These are phyloP conservation scores for Nymphaea thermarum DNA, from an alignment of 164 flowering plant species.

Conservation along the genomic window DNA sequence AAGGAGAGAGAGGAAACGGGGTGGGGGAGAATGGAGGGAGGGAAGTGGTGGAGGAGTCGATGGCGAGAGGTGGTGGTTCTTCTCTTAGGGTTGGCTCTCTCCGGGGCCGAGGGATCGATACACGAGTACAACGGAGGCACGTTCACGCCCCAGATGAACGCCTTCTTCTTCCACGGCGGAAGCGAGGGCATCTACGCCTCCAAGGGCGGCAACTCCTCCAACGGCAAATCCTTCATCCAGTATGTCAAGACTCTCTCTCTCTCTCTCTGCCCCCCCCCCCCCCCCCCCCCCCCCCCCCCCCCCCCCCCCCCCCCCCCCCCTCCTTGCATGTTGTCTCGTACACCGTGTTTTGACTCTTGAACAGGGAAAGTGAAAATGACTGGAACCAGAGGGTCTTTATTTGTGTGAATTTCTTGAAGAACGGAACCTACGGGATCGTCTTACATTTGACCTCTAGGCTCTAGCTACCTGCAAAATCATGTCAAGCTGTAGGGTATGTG, in stretches of 20 bases:
- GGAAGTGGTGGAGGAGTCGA: background rate
- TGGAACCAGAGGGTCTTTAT: no score
- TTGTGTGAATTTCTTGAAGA: no score
- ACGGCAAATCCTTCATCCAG: constrained; percentile 72
- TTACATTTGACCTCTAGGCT: no score
- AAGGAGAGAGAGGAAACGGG: no score
- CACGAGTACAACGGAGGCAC: constrained; percentile 50
- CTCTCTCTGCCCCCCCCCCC: background rate
- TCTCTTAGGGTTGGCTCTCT: background rate
- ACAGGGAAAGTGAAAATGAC: no score
- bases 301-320: background rate
- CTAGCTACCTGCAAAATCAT: no score
- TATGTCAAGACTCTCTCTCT: constrained; percentile 5
- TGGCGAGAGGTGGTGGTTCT: background rate
- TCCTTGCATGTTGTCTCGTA: background rate
- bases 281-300: background rate
- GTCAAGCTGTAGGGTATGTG: no score
- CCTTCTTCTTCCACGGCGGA: constrained; percentile 84
- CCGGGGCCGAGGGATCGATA: constrained; percentile 23
- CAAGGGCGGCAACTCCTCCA: constrained; percentile 11
- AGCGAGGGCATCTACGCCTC: constrained; percentile 58
- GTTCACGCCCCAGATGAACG: constrained; percentile 38
- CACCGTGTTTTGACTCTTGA: no score
- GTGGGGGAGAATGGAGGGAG: background rate
- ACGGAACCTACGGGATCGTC: no score